Conservation (phyloP, 2,329 filamentous ascomycete species). For the Cytospora mali region DNA sequence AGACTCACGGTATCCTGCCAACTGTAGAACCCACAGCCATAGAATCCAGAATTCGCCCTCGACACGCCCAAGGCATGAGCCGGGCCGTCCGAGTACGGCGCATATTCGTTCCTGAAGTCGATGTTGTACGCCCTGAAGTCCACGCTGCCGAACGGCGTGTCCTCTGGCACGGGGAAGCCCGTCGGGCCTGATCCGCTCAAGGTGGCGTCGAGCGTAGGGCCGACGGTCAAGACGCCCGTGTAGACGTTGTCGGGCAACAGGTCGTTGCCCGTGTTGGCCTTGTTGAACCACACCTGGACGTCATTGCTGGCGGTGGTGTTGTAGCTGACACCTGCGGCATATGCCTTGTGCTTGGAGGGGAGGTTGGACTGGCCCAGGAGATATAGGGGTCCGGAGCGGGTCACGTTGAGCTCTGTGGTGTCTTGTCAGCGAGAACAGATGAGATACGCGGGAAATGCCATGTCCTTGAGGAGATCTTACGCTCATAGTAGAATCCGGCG, state of each 20-base stretch:
- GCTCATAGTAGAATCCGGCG: slow-evolving; percentile 63
- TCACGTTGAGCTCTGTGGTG: slow-evolving; percentile 59
- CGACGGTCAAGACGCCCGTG: slow-evolving; percentile 63
- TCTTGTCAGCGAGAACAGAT: neutral
- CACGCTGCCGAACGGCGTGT: slow-evolving; percentile 63
- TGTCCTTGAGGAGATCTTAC: neutral
- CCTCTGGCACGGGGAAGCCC: slow-evolving; percentile 60
- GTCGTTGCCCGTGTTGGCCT: slow-evolving; percentile 51
- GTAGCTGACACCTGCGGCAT: slow-evolving; percentile 44
- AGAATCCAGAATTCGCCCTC: slow-evolving; percentile 68
- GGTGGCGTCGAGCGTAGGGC: slow-evolving; percentile 64
- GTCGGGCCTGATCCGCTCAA: slow-evolving; percentile 64
- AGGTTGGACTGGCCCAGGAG: slow-evolving; percentile 60
- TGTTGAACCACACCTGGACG: slow-evolving; percentile 61
- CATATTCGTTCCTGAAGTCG: slow-evolving; percentile 64
- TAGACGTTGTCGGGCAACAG: slow-evolving; percentile 60
- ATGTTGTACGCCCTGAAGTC: slow-evolving; percentile 70
- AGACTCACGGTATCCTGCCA: slow-evolving; percentile 65
- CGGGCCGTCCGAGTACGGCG: slow-evolving; percentile 54
- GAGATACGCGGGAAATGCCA: neutral
- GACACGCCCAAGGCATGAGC: slow-evolving; percentile 62
- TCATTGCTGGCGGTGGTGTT: slow-evolving; percentile 45
- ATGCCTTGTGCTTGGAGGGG: slow-evolving; percentile 38
- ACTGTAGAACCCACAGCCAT: slow-evolving; percentile 66
- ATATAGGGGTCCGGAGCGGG: slow-evolving; percentile 61